A percentile compares a stretch with the other conserved stretches of the same genome.
phyloP scores from a whole-genome alignment of 2,329 filamentous ascomycete species.

The Penicillium brevicompactum region DNA sequence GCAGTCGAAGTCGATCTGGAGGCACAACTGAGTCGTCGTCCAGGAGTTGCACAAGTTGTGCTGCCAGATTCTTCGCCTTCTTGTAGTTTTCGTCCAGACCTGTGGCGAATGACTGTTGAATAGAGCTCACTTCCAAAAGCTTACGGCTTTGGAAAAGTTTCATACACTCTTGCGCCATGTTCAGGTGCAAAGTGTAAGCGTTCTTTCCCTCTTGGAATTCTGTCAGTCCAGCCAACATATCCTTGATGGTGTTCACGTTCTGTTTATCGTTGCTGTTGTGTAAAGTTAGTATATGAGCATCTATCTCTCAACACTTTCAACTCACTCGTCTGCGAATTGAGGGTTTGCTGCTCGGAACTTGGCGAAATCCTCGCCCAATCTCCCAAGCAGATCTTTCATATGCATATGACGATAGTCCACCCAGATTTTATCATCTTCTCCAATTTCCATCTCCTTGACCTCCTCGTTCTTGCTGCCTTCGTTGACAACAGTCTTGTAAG shows the following conservation, averaged over 20 bases:
- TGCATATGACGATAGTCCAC: conserved; percentile 90
- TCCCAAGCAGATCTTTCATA: conserved; percentile 97
- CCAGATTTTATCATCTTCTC: conserved; percentile 92
- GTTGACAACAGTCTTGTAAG: conserved; percentile 78
- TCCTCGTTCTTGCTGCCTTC: conserved; percentile 70
- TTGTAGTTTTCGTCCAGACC: conserved; percentile 90
- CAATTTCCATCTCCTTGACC: conserved; percentile 87
- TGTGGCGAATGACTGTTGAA: conserved; percentile 89
- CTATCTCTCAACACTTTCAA: not conserved
- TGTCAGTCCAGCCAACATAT: conserved; percentile 93
- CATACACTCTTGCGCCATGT: conserved; percentile 98
- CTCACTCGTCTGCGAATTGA: conserved; percentile 76
- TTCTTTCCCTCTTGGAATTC: conserved; percentile 97
- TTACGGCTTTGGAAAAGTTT: conserved; percentile 84
- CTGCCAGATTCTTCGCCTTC: conserved; percentile 85
- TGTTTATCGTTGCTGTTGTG: conserved; percentile 61
- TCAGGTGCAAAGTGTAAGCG: conserved; percentile 88
- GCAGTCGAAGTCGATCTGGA: conserved; percentile 77
- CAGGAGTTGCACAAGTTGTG: conserved; percentile 81
- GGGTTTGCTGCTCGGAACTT: conserved; percentile 90
- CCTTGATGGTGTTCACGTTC: conserved; percentile 87
- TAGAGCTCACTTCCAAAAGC: conserved; percentile 79
- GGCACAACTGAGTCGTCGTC: conserved; percentile 76
- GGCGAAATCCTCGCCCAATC: conserved; percentile 88
- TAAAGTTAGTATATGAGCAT: conserved; percentile 4